Percentiles rank a stretch among this genome's conserved stretches.
Conservation (phyloP, 345 rosid species). For the Clausena lansium region DNA sequence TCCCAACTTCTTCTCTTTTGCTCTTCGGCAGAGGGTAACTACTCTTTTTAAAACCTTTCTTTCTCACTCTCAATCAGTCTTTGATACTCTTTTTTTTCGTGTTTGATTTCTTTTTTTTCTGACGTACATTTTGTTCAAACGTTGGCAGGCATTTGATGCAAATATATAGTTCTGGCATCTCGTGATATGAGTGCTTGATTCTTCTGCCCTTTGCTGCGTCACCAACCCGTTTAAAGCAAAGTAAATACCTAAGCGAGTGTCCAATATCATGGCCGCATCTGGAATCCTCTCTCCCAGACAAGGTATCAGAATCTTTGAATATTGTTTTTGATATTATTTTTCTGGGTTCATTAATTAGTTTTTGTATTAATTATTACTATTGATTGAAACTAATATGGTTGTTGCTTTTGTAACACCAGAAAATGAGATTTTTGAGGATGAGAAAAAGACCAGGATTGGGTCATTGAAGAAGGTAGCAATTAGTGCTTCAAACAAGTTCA, state of each 20-base stretch:
- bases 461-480: conserved; percentile 67
- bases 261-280: conserved; percentile 33
- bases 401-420: conserved; percentile 24
- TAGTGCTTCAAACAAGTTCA: conserved; percentile 71
- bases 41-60: not conserved
- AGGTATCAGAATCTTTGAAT: conserved; percentile 16
- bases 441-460: conserved; percentile 52
- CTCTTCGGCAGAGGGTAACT: conserved; percentile 50
- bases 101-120: not conserved
- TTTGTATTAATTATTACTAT: not conserved
- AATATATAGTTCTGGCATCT: conserved; percentile 29
- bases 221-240: conserved; percentile 18
- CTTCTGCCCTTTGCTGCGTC: conserved; percentile 41
- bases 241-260: conserved; percentile 22
- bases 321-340: not conserved
- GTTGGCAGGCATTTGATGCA: conserved; percentile 16
- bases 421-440: conserved; percentile 41
- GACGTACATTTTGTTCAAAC: not conserved
- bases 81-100: not conserved
- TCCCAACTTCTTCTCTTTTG: conserved; percentile 19
- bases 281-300: conserved; percentile 23
- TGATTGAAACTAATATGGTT: not conserved
- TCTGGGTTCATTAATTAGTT: not conserved
- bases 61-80: not conserved
- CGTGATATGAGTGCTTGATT: conserved; percentile 30